Base-by-base conservation (phyloP, 176 grass and related monocot species). In the Zizania latifolia region DNA sequence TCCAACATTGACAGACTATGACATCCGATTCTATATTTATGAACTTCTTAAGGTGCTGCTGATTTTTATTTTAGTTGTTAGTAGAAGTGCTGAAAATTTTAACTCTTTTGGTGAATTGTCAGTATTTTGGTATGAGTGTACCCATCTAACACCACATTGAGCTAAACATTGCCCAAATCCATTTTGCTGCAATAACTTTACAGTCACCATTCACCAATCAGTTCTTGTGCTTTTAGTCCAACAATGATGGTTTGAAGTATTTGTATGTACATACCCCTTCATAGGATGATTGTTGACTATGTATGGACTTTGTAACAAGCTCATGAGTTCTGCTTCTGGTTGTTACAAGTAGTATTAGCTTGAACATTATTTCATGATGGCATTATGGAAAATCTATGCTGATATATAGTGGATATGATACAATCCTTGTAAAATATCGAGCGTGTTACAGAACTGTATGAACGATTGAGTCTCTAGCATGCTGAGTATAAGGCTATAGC, bases 21-120 rank as follows among this genome's bases (percentile, higher is more conserved):
- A 92, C 53, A 92, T 92, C 37, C 86, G 90, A 35, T 92, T 89
- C 80, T 92, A 92, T 72, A 86, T 92, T 28, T 92, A 92, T 73
- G 90, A 92, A 77, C 90, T 92, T 83, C 90, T 92, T 53, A 92
- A 92, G 86, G 90, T 91, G 2, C 24, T 62, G 48, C 17, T 78
- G 7, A 22, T 48, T 40, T 68, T 31, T 56, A 4, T 57, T 71
- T 29, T 36, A 44, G 44, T 37, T 5, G 36, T 30, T 62, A 37
- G 76, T 68, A 32, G 50, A 58, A 43, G 2, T 31, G 32, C 28
- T 65, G 43, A 53, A 72, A 72, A 10, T 38, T 50, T 35, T 21
- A 63, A 17, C 40, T 30, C 30, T 51, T 38, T 50, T 38, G 19
- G 29, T 6, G 0, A 35, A n/a, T 35, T 55, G 16, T 55, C 31